Evolutionary conservation across 2,329 filamentous ascomycete species (phyloP).

Genomic region (Tolypocladium tundrense): DNA sequence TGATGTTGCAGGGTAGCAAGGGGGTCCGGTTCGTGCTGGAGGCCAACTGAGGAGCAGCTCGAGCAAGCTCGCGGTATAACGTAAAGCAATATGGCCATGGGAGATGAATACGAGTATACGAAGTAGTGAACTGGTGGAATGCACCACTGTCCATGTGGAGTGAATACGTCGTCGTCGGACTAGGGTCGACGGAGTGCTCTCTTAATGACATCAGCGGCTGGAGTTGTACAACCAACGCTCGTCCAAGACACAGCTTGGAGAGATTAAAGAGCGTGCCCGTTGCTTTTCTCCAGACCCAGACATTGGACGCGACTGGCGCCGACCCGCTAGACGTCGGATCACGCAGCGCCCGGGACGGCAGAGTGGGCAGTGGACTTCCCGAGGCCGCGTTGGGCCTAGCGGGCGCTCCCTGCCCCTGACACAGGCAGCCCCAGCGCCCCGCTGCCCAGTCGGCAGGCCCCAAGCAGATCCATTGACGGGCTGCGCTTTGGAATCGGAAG

Average conservation of each 20-base stretch:
- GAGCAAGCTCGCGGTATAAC: not conserved
- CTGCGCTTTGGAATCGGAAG: not conserved
- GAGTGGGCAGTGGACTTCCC: not conserved
- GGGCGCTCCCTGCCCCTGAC: not conserved
- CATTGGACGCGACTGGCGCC: not conserved
- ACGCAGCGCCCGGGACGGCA: not conserved
- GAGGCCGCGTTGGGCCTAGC: not conserved
- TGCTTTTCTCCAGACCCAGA: not conserved
- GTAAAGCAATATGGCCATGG: too few species aligned
- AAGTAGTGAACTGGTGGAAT: too few species aligned
- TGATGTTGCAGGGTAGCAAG: slow-evolving; percentile 16
- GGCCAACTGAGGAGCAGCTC: slow-evolving; percentile 1
- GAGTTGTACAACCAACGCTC: not conserved
- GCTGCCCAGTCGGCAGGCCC: not conserved
- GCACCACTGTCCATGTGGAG: too few species aligned
- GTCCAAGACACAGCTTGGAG: not conserved
- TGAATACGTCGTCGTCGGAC: too few species aligned
- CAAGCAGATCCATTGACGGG: not conserved
- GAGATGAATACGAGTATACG: too few species aligned
- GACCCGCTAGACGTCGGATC: not conserved
- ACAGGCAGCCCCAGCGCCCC: not conserved
- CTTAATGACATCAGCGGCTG: not conserved
- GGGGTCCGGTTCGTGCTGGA: slow-evolving; percentile 23
- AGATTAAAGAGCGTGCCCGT: not conserved
- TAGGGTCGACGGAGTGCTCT: not conserved